phyloP scores from a whole-genome alignment of 257 asterid species.

The Jacaranda copaia region DNA sequence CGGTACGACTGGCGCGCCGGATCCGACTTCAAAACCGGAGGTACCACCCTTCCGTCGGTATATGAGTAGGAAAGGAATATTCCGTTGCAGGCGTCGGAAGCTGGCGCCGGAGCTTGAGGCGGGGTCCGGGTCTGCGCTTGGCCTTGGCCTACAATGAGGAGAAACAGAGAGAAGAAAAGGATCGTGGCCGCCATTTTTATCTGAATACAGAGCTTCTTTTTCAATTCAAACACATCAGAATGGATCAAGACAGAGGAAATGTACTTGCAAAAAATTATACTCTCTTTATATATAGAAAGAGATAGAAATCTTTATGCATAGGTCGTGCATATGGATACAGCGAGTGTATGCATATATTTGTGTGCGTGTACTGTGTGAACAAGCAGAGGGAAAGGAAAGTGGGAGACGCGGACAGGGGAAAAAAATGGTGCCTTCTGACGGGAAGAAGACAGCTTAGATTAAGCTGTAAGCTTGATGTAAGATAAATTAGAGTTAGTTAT shows the following conservation, averaged over 20 bases:
- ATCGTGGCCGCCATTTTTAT: constrained; percentile 43
- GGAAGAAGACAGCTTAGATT: constrained; percentile 52
- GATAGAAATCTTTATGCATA: constrained; percentile 28
- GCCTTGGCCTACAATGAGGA: constrained; percentile 33
- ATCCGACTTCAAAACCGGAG: constrained; percentile 55
- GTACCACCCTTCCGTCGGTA: constrained; percentile 49
- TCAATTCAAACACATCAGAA: constrained; percentile 39
- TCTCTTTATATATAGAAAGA: not conserved
- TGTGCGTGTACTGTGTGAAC: constrained; percentile 3
- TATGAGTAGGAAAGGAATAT: constrained; percentile 63
- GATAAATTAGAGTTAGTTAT: too few relatives aligned
- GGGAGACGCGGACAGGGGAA: constrained; percentile 53
- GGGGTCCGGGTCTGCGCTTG: constrained; percentile 48
- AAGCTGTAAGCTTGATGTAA: constrained; percentile 59
- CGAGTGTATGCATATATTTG: not conserved
- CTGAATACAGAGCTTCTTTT: not conserved
- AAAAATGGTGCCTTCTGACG: constrained; percentile 6
- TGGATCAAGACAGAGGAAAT: constrained; percentile 39
- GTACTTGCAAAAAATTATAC: not conserved
- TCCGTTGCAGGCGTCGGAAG: constrained; percentile 69
- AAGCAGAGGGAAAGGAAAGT: constrained; percentile 26
- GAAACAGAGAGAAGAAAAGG: constrained; percentile 26
- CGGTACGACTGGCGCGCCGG: constrained; percentile 69
- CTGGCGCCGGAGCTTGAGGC: constrained; percentile 46
- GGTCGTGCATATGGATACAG: not conserved